Conservation (phyloP, 1,284 basidiomycete genomes). For the Prillingera fragicola region DNA sequence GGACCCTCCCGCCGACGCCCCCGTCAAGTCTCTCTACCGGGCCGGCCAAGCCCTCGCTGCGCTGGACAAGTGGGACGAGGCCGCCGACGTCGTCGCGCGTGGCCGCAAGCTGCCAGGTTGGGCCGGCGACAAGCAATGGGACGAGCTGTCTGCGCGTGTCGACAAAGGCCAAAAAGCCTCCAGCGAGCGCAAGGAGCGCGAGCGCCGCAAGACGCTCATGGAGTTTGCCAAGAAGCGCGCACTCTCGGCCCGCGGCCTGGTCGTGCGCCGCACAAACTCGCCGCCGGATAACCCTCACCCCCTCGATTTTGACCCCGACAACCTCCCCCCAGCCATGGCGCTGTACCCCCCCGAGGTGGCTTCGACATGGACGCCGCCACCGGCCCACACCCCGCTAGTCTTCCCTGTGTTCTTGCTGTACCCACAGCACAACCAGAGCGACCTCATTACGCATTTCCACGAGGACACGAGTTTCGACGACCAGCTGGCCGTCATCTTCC, state of each 20-base stretch:
- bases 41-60: slow-evolving; percentile 68
- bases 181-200: slow-evolving; percentile 32
- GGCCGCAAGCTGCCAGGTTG: slow-evolving; percentile 26
- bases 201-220: slow-evolving; percentile 28
- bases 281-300: slow-evolving; percentile 57
- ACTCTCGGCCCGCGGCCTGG: slow-evolving; percentile 33
- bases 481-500: slow-evolving; percentile 79
- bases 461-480: slow-evolving; percentile 77
- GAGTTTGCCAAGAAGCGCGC: slow-evolving; percentile 32
- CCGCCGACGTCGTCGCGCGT: slow-evolving; percentile 67
- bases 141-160: slow-evolving; percentile 17
- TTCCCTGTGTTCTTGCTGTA: slow-evolving; percentile 90
- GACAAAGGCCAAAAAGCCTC: slow-evolving; percentile 23
- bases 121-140: slow-evolving; percentile 21
- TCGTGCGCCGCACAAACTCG: slow-evolving; percentile 36
- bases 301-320: slow-evolving; percentile 51
- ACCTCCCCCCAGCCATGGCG: slow-evolving; percentile 24
- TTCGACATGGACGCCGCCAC: slow-evolving; percentile 55
- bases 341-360: slow-evolving; percentile 36
- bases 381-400: slow-evolving; percentile 61
- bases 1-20: slow-evolving; percentile 35
- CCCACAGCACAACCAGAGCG: slow-evolving; percentile 80
- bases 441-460: slow-evolving; percentile 78
- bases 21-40: slow-evolving; percentile 77
- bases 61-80: slow-evolving; percentile 69